phyloP scores from a whole-genome alignment of 148 eudicot genomes.

The Beta vulgaris region DNA sequence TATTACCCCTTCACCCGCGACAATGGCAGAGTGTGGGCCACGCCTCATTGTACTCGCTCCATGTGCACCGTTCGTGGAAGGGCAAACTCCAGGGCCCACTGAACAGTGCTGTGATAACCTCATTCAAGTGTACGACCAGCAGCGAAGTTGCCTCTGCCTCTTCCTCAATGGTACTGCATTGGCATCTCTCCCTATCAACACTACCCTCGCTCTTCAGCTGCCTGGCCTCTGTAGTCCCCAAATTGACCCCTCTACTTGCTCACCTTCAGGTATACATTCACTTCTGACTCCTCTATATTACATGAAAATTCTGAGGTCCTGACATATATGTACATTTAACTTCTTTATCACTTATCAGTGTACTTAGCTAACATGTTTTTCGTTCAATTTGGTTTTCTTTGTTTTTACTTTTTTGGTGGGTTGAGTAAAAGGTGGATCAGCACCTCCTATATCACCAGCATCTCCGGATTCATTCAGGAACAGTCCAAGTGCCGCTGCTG shows the following conservation, averaged over 20 bases:
- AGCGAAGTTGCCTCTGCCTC: conserved; percentile 58
- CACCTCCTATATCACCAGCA: conserved; percentile 40
- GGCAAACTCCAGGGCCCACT: conserved; percentile 37
- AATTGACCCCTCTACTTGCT: conserved; percentile 44
- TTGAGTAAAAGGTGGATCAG: conserved; percentile 31
- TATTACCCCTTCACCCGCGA: conserved; percentile 29
- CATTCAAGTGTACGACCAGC: conserved; percentile 34
- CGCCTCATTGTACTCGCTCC: conserved; percentile 44
- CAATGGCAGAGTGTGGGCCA: conserved; percentile 41
- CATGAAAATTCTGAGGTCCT: neutral
- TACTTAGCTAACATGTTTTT: neutral
- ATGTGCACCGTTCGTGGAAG: conserved; percentile 65
- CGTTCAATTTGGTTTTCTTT: neutral
- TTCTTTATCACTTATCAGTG: neutral
- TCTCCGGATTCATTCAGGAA: conserved; percentile 41
- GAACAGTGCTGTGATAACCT: conserved; percentile 54
- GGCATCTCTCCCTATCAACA: conserved; percentile 61
- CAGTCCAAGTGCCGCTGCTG: conserved; percentile 34
- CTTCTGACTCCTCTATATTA: neutral
- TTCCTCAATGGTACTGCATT: conserved; percentile 50
- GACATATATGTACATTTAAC: neutral
- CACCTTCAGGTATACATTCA: conserved; percentile 34
- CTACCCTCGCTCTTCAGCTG: conserved; percentile 57
- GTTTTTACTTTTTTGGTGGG: neutral
- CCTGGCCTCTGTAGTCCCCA: conserved; percentile 53